Evolutionary conservation across 257 asterid genomes (phyloP).

Genomic region (Salvia hispanica): DNA sequence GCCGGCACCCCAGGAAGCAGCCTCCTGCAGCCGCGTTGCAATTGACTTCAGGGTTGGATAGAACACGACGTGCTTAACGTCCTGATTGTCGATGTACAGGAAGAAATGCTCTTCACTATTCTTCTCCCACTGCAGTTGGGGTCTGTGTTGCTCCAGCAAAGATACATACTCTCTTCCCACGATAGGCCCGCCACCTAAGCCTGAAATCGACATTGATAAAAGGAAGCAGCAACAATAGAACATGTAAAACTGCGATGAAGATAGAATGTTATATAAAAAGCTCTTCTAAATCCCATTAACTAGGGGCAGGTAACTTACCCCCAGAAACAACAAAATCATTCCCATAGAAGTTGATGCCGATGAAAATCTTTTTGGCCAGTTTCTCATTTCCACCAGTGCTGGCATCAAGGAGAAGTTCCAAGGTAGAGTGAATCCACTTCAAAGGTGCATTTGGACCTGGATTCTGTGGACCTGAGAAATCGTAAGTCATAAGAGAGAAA

Average conservation of each 20-base stretch:
- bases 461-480: slow-evolving; percentile 89
- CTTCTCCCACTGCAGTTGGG: slow-evolving; percentile 80
- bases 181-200: slow-evolving; percentile 87
- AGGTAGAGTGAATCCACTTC: slow-evolving; percentile 71
- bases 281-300: not conserved
- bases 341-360: slow-evolving; percentile 89
- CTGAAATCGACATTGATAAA: slow-evolving; percentile 37
- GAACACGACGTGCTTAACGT: slow-evolving; percentile 73
- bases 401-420: slow-evolving; percentile 62
- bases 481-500: slow-evolving; percentile 95
- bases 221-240: not conserved
- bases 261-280: not conserved
- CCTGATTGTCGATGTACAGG: slow-evolving; percentile 63
- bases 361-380: slow-evolving; percentile 59
- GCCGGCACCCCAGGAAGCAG: slow-evolving; percentile 79
- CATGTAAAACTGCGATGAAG: not conserved
- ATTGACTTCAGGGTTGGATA: slow-evolving; percentile 79
- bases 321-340: slow-evolving; percentile 76
- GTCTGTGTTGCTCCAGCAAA: slow-evolving; percentile 76
- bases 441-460: slow-evolving; percentile 99
- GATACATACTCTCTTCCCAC: slow-evolving; percentile 73
- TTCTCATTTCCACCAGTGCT: slow-evolving; percentile 31
- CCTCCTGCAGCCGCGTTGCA: slow-evolving; percentile 68
- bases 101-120: slow-evolving; percentile 90
- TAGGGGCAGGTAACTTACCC: slow-evolving; percentile 49